Evolutionary conservation across 768 basidiomycete genomes (phyloP).

Genomic region (Imleria badia): DNA sequence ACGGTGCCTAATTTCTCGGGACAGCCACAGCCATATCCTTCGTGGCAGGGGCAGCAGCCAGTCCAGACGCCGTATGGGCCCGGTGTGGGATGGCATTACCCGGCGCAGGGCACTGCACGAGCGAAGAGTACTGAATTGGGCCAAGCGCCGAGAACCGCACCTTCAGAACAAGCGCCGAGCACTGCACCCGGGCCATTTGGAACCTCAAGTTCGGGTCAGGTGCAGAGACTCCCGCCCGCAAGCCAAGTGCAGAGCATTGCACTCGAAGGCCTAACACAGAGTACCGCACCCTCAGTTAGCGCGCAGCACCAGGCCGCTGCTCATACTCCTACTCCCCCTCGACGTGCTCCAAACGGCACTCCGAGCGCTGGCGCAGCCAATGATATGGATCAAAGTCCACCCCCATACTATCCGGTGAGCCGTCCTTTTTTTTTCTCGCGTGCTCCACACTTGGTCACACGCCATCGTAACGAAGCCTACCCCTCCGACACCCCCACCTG

Average conservation of each 20-base stretch:
- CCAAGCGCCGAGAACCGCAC: not conserved
- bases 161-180: not conserved
- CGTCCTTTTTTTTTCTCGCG: not conserved
- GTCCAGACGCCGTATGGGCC: not conserved
- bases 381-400: slow-evolving; percentile 14
- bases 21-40: slow-evolving; percentile 4
- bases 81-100: slow-evolving; percentile 6
- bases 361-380: not conserved
- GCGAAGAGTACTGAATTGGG: not conserved
- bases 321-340: slow-evolving; percentile 2
- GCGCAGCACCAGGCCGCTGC: not conserved
- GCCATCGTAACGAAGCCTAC: not conserved
- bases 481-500: slow-evolving; percentile 1
- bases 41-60: slow-evolving; percentile 12
- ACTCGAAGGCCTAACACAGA: too few relatives aligned
- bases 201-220: not conserved
- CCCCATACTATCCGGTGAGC: slow-evolving; percentile 29
- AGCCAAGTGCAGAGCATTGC: too few relatives aligned
- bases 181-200: not conserved
- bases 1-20: not conserved
- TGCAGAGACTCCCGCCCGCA: not conserved
- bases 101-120: not conserved
- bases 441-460: not conserved
- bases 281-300: not conserved
- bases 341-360: not conserved